Percentiles rank a stretch among this genome's conserved stretches.
These are phyloP conservation scores for Pyrenophora seminiperda DNA, from an alignment of 2,329 filamentous ascomycete genomes.

Conservation along the genomic window DNA sequence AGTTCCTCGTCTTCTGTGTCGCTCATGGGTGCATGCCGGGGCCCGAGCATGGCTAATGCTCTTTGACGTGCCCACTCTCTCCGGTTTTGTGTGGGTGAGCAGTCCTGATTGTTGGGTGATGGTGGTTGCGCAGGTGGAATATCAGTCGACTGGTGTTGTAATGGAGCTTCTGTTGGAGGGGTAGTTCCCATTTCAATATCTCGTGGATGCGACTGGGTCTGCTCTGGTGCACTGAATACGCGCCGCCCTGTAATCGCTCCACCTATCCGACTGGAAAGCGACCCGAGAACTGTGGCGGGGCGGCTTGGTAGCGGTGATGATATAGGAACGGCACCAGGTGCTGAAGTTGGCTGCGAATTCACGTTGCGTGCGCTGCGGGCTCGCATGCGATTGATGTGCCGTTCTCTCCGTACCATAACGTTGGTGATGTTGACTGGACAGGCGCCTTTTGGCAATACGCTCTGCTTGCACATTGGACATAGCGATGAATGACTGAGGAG, in stretches of 20 bases:
- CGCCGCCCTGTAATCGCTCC: constrained; percentile 32
- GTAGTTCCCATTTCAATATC: constrained; percentile 42
- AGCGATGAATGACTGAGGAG: constrained; percentile 78
- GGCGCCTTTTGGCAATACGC: constrained; percentile 71
- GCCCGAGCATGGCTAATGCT: constrained; percentile 52
- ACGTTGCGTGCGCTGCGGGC: constrained; percentile 47
- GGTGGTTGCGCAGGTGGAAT: constrained; percentile 2
- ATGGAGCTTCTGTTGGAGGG: not conserved
- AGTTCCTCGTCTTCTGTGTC: constrained; percentile 32
- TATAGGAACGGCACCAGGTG: not conserved
- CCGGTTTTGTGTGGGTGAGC: constrained; percentile 35
- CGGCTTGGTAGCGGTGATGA: constrained; percentile 5
- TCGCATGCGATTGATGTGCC: constrained; percentile 67
- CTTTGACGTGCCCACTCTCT: constrained; percentile 55
- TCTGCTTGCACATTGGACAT: constrained; percentile 89
- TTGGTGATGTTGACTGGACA: constrained; percentile 66
- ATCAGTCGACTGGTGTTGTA: not conserved
- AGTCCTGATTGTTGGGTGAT: constrained; percentile 13
- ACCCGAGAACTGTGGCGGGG: constrained; percentile 24
- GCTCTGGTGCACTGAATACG: constrained; percentile 40
- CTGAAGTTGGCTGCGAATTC: constrained; percentile 8
- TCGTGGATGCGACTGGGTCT: constrained; percentile 20
- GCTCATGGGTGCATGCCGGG: constrained; percentile 24
- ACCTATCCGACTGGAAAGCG: constrained; percentile 32
- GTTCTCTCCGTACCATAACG: constrained; percentile 81